Base-by-base conservation (phyloP, 176 grass and related monocot species). In the Miscanthus lutarioriparius region DNA sequence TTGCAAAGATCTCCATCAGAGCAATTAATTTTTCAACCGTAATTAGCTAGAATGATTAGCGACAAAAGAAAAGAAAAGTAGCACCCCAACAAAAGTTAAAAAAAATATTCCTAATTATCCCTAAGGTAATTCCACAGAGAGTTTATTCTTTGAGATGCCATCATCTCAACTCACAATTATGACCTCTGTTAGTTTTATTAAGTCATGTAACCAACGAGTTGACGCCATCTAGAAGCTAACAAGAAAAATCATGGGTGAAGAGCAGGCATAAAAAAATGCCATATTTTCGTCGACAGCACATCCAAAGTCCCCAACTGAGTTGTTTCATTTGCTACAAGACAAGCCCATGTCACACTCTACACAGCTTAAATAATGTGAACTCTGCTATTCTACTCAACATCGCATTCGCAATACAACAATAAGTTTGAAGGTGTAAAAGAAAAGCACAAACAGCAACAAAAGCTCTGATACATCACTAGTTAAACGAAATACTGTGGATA, bases 201-300 rank as follows among this genome's bases (percentile, higher is more conserved):
- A 26, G 64, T 10, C 4, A 25, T 26, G 23, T 72, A 32, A 28
- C 22, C 10, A 47, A 58, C 33, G 12, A 41, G 8, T 41, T 83
- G 6, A 80, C 69, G 36, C 3, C 47, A 75, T 23, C 40, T 43
- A 14, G n/a, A 85, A 38, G 51, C 82, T 35, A 80, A 81, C 40
- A 85, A 48, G 19, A 71, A 53, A 22, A 70, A 51, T 51, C 62
- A 75, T 40, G n/a, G 45, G 62, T 1, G 30, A 75, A 78, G 26
- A 4, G 44, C 20, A 58, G 10, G 25, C 10, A 62, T 12, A 70
- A 69, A 75, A 26, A 10, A 47, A 30, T 25, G 44, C 4, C n/a
- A 22, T 54, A 27, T 41, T 39, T 47, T 7, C 37, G 30, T 45
- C 64, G 25, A 76, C 26, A 75, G 0, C 70, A 76, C 37, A 78